A percentile compares a stretch with the other conserved stretches of the same genome.
These are phyloP conservation scores for Penicillium crystallinum DNA, from an alignment of 495 filamentous ascomycete genomes.

Conservation along the genomic window DNA sequence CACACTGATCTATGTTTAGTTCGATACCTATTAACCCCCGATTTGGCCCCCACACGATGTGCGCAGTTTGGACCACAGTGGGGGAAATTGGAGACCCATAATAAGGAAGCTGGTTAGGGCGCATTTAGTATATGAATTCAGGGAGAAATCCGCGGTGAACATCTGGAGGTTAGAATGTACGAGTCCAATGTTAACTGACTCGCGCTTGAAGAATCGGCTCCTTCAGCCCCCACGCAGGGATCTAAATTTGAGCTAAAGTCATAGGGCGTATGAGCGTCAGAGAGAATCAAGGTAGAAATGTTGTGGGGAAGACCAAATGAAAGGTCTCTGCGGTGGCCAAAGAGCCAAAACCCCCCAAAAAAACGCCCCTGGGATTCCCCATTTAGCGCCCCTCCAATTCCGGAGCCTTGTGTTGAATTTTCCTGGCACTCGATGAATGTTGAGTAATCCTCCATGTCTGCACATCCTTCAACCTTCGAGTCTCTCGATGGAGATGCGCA, in stretches of 20 bases:
- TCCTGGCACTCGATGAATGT: neutral
- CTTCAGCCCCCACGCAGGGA: neutral
- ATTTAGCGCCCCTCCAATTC: conserved; percentile 2
- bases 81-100: neutral
- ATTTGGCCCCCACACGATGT: neutral
- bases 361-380: neutral
- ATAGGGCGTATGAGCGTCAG: neutral
- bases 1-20: no score
- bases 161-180: no score
- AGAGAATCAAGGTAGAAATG: neutral
- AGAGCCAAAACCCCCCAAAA: neutral
- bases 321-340: neutral
- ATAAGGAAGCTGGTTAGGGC: neutral
- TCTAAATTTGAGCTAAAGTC: neutral
- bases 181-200: no score
- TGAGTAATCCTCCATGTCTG: conserved; percentile 22
- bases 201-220: neutral
- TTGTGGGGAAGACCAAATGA: no score
- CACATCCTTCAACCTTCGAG: conserved; percentile 6
- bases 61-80: neutral
- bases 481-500: conserved; percentile 30
- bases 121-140: neutral
- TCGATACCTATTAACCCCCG: no score
- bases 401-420: neutral
- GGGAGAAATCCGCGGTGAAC: no score